Evolutionary conservation across 257 asterid species (phyloP), one percentile per base, ranked within the genome.

Genomic region (Cinchona pubescens): DNA sequence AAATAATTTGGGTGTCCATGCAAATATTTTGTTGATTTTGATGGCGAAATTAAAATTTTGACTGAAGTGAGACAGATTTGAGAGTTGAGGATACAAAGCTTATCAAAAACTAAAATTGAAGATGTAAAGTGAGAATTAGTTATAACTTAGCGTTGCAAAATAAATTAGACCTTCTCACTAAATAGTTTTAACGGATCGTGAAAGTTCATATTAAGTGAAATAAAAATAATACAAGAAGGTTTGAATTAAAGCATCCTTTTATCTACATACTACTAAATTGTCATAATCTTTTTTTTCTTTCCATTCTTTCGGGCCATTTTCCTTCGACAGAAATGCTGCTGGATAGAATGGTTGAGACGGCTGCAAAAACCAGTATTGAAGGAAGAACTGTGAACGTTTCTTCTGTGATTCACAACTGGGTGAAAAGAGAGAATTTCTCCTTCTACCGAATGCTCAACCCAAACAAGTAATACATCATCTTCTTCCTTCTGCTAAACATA

Each of bases 371-470:
- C 23, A 81, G 94, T 46, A 85, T 89, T n/a, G 81, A 92, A 76
- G 99, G 99, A 76, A 89, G 97, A 83, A 92, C 92, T 70, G 94
- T 95, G 79, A 95, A 92, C 75, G 96, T 95, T 75, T 85, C 97
- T 35, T 95, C 99, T 21, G 96, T 90, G 4, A 85, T 88, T 78
- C 98, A 95, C 83, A 84, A 70, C 76, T 94, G 98, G 97, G 96
- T 86, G n/a, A 84, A 87, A 48, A 77, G 75, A 42, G 86, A 90
- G 16, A 72, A 76, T 48, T 88, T 92, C 78, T 75, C 71, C 82
- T 92, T 92, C 87, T 77, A 29, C 80, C 78, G 91, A 80, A 75
- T 94, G 85, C 91, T 90, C 73, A 83, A 74, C 64, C 97, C 96
- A 5, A 83, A 86, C 74, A 87, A 90, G 99, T 90, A 87, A 82